A percentile compares a stretch with the other conserved stretches of the same genome.
Conservation (phyloP, 306 rosid species). For the Lathyrus aphaca region DNA sequence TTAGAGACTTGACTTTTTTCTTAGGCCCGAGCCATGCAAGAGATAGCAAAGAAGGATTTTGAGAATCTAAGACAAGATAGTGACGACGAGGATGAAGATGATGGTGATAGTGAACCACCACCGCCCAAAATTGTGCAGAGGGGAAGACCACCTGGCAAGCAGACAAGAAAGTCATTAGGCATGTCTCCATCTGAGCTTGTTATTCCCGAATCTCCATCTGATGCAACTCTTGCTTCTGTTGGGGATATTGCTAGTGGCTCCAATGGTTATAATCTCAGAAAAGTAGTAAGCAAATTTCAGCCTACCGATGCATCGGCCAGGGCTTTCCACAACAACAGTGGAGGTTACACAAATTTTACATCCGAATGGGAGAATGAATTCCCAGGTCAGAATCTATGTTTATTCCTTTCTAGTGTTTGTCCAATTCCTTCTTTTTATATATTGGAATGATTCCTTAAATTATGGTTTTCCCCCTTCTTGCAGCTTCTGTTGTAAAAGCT, state of each 20-base stretch:
- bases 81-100: slow-evolving; percentile 55
- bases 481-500: slow-evolving; percentile 88
- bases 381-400: slow-evolving; percentile 56
- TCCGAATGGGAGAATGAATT: slow-evolving; percentile 92
- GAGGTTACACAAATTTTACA: slow-evolving; percentile 59
- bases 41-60: slow-evolving; percentile 85
- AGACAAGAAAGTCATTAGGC: slow-evolving; percentile 52
- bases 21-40: slow-evolving; percentile 91
- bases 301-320: slow-evolving; percentile 54
- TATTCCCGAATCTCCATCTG: slow-evolving; percentile 61
- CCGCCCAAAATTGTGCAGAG: slow-evolving; percentile 71
- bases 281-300: slow-evolving; percentile 52
- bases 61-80: slow-evolving; percentile 85
- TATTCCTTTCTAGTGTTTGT: slow-evolving; percentile 16
- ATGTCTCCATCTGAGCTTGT: slow-evolving; percentile 52
- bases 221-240: slow-evolving; percentile 70
- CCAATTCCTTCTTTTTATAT: slow-evolving; percentile 8
- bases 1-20: slow-evolving; percentile 31
- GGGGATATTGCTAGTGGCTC: slow-evolving; percentile 62
- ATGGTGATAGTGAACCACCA: slow-evolving; percentile 66
- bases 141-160: slow-evolving; percentile 94
- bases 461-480: slow-evolving; percentile 16
- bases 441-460: slow-evolving; percentile 22
- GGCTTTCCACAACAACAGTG: slow-evolving; percentile 49
- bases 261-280: slow-evolving; percentile 75